These are phyloP conservation scores for Phialophora verrucosa DNA, from an alignment of 2,329 filamentous ascomycete genomes.

Conservation along the genomic window DNA sequence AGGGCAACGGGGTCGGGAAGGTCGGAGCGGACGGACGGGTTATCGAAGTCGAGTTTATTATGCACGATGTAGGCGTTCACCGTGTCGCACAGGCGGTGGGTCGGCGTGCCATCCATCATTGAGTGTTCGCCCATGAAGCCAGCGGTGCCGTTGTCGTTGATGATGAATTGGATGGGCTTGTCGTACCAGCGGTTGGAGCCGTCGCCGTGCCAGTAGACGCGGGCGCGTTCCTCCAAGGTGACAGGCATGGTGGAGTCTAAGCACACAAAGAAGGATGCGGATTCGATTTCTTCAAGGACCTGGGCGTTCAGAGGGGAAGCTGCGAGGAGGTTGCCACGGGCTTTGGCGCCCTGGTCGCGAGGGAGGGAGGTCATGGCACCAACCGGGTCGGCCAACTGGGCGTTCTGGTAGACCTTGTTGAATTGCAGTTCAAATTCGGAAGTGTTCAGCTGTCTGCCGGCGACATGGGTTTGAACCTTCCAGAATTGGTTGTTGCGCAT, in stretches of 20 bases:
- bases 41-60: slow-evolving; percentile 89
- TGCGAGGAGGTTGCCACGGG: slow-evolving; percentile 74
- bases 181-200: slow-evolving; percentile 96
- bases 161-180: slow-evolving; percentile 96
- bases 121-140: slow-evolving; percentile 99
- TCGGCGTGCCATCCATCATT: slow-evolving; percentile 99
- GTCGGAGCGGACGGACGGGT: slow-evolving; percentile 76
- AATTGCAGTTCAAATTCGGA: slow-evolving; percentile 92
- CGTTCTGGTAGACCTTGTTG: slow-evolving; percentile 78
- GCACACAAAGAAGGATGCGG: slow-evolving; percentile 88
- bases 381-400: slow-evolving; percentile 73
- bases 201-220: slow-evolving; percentile 98
- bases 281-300: slow-evolving; percentile 80
- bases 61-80: slow-evolving; percentile 89
- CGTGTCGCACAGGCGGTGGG: slow-evolving; percentile 93
- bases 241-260: slow-evolving; percentile 90
- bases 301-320: slow-evolving; percentile 80
- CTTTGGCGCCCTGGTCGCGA: slow-evolving; percentile 89
- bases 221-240: slow-evolving; percentile 92
- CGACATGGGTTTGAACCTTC: slow-evolving; percentile 82
- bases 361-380: slow-evolving; percentile 89
- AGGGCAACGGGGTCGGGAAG: slow-evolving; percentile 80
- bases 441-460: slow-evolving; percentile 84
- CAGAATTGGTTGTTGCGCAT: slow-evolving; percentile 98
- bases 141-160: slow-evolving; percentile 97